Conservation (phyloP, 2,329 filamentous ascomycete genomes). For the Diplodia intermedia region DNA sequence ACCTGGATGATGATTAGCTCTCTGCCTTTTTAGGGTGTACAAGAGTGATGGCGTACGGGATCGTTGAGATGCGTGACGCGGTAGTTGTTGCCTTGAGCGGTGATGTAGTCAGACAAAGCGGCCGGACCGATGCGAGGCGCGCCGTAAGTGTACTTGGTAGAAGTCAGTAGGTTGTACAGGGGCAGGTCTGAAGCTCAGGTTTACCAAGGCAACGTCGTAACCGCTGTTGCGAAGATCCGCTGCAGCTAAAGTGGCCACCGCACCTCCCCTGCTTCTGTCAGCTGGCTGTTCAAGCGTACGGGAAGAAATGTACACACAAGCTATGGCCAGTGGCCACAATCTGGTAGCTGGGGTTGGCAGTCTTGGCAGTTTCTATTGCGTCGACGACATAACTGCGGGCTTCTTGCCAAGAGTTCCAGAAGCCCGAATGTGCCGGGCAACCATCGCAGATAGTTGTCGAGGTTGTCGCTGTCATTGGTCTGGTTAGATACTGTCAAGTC, state of each 20-base stretch:
- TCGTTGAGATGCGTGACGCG: slow-evolving; percentile 73
- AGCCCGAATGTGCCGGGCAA: slow-evolving; percentile 65
- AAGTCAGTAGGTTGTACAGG: background rate
- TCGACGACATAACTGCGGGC: slow-evolving; percentile 53
- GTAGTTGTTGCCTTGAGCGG: slow-evolving; percentile 62
- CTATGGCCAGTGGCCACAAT: slow-evolving; percentile 70
- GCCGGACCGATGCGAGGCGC: slow-evolving; percentile 71
- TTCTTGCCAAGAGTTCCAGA: slow-evolving; percentile 65
- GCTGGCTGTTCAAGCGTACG: background rate
- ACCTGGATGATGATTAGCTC: background rate
- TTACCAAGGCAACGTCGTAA: slow-evolving; percentile 57
- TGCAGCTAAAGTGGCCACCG: slow-evolving; percentile 66
- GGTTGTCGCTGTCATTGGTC: slow-evolving; percentile 41
- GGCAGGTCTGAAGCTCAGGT: slow-evolving; percentile 6
- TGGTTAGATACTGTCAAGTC: background rate
- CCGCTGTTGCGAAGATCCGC: slow-evolving; percentile 62
- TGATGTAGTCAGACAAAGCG: slow-evolving; percentile 64
- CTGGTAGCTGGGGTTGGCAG: slow-evolving; percentile 59
- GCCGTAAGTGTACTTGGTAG: slow-evolving; percentile 65
- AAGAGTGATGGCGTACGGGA: slow-evolving; percentile 55
- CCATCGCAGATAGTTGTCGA: slow-evolving; percentile 52
- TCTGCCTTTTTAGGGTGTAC: too few relatives aligned
- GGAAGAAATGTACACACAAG: slow-evolving; percentile 48
- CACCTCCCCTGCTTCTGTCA: slow-evolving; percentile 56
- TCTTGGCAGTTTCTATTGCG: slow-evolving; percentile 55